Conservation (phyloP, 2,329 filamentous ascomycete genomes). For the Talaromyces sp. region DNA sequence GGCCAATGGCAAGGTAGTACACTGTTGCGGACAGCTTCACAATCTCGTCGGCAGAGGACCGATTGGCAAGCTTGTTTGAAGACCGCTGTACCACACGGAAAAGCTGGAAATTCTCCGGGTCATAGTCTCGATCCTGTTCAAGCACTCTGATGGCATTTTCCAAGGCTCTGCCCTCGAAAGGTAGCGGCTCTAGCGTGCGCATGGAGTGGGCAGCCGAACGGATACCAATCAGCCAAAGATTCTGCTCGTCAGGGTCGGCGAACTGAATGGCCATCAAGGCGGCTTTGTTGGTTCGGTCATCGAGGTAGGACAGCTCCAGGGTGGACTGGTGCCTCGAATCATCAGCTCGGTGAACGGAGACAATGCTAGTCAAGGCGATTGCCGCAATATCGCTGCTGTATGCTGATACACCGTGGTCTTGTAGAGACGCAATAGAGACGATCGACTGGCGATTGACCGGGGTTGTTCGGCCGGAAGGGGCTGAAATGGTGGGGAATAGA, state of each 20-base stretch:
- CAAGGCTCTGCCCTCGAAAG: conserved; percentile 56
- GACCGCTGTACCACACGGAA: conserved; percentile 65
- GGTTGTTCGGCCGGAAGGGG: conserved; percentile 37
- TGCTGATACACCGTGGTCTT: conserved; percentile 56
- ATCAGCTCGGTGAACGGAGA: conserved; percentile 63
- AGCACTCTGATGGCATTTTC: conserved; percentile 60
- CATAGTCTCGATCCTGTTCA: conserved; percentile 65
- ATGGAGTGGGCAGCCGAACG: conserved; percentile 56
- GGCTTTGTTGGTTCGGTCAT: conserved; percentile 58
- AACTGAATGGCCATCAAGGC: conserved; percentile 63
- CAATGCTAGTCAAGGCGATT: conserved; percentile 61
- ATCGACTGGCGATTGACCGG: conserved; percentile 52
- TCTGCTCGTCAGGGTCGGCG: conserved; percentile 59
- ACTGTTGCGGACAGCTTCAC: conserved; percentile 61
- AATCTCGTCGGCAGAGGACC: conserved; percentile 62
- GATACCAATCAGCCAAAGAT: conserved; percentile 61
- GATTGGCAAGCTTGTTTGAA: conserved; percentile 50
- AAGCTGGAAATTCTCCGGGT: conserved; percentile 62
- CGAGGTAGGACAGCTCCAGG: conserved; percentile 63
- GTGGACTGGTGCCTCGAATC: conserved; percentile 60
- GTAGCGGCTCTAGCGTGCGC: conserved; percentile 47
- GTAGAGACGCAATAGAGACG: conserved; percentile 56
- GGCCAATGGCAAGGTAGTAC: conserved; percentile 65
- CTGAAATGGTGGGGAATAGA: conserved; percentile 52
- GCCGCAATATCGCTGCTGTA: conserved; percentile 51